phyloP scores from a whole-genome alignment of 2,329 filamentous ascomycete species.

The Penicillium frequentans region DNA sequence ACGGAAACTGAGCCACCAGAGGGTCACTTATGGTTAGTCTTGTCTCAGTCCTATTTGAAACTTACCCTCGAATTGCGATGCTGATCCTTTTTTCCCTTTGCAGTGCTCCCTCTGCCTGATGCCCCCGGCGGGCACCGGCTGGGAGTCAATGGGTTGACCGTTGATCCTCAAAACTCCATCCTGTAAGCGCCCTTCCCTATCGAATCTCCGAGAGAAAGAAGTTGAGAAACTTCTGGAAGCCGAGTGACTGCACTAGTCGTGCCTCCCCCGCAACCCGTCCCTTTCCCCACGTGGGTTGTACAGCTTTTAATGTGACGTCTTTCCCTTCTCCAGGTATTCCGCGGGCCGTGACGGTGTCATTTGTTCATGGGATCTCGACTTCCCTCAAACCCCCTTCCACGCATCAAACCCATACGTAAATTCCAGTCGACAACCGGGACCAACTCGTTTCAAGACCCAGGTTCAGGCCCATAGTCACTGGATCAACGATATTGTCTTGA shows the following conservation, averaged over 20 bases:
- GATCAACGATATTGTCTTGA: conserved; percentile 89
- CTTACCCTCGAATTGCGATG: neutral
- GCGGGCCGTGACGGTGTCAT: conserved; percentile 93
- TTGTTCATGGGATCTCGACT: conserved; percentile 83
- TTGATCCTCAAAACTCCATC: conserved; percentile 79
- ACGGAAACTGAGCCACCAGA: conserved; percentile 65
- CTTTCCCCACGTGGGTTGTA: conserved; percentile 10
- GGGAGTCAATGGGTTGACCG: conserved; percentile 89
- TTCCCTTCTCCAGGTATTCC: conserved; percentile 68
- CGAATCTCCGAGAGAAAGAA: neutral
- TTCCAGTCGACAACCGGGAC: conserved; percentile 28
- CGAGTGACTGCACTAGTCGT: neutral
- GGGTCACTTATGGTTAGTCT: conserved; percentile 66
- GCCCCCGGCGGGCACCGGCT: conserved; percentile 82
- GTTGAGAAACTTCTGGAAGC: neutral
- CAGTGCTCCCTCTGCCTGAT: conserved; percentile 71
- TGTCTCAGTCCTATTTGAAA: neutral
- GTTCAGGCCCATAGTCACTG: conserved; percentile 88
- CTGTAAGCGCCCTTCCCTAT: conserved; percentile 61
- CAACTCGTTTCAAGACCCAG: conserved; percentile 60
- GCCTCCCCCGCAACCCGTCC: neutral
- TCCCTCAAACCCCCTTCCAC: conserved; percentile 34
- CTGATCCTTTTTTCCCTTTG: neutral
- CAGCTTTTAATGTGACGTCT: conserved; percentile 21
- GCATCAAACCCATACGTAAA: conserved; percentile 22